A percentile compares a stretch with the other conserved stretches of the same genome.
These are phyloP conservation scores for Xylaria bambusicola DNA, from an alignment of 495 filamentous ascomycete genomes.

Conservation along the genomic window DNA sequence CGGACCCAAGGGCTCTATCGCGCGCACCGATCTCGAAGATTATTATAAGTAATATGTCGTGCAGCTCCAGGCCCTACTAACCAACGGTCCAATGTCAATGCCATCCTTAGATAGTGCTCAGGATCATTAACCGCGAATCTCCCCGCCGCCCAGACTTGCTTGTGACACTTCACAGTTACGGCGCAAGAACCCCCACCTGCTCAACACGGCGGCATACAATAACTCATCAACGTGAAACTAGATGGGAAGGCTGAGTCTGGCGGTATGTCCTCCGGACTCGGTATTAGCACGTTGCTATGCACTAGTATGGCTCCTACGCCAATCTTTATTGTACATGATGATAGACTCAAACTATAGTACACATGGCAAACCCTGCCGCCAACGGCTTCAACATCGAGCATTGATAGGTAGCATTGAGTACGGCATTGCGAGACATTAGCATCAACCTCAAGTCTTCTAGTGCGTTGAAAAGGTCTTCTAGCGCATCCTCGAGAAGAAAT, in stretches of 20 bases:
- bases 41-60: slow-evolving; percentile 15
- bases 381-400: not conserved
- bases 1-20: slow-evolving; percentile 4
- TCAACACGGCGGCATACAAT: not conserved
- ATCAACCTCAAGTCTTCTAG: too few species aligned
- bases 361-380: too few species aligned
- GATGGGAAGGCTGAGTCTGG: too few species aligned
- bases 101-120: not conserved
- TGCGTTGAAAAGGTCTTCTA: not conserved
- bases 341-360: too few species aligned
- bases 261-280: too few species aligned
- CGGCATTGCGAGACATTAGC: too few species aligned
- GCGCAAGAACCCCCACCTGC: too few species aligned
- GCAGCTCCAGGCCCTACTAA: slow-evolving; percentile 12
- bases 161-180: too few species aligned
- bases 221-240: not conserved
- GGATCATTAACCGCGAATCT: too few species aligned
- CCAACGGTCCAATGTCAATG: not conserved
- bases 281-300: too few species aligned
- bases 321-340: too few species aligned
- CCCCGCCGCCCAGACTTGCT: not conserved
- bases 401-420: not conserved
- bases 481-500: not conserved
- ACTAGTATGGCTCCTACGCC: too few species aligned
- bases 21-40: not conserved